Evolutionary conservation across 163 green algal genomes (phyloP).

Genomic region (Chlorella variabilis): DNA sequence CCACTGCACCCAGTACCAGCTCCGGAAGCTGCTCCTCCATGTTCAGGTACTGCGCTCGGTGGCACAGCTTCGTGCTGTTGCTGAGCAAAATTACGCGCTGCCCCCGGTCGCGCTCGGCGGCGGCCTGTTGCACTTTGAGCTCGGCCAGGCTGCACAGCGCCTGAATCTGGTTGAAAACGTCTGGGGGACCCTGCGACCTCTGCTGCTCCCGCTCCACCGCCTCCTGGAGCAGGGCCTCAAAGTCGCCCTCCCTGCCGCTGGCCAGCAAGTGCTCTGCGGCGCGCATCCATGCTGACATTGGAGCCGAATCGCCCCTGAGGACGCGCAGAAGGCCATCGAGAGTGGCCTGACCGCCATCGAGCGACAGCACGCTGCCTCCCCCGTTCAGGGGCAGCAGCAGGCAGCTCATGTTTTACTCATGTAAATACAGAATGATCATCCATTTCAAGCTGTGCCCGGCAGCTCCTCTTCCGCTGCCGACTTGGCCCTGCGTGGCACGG

Average conservation of each 20-base stretch:
- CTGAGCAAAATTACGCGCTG: neutral
- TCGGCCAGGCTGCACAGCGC: slow-evolving; percentile 44
- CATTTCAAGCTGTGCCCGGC: too few species aligned
- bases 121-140: slow-evolving; percentile 35
- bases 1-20: slow-evolving; percentile 70
- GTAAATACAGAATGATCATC: neutral
- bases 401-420: neutral
- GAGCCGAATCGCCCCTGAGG: neutral
- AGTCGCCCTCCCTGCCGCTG: neutral
- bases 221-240: slow-evolving; percentile 14
- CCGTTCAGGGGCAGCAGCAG: slow-evolving; percentile 16
- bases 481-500: too few species aligned
- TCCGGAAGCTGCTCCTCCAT: slow-evolving; percentile 78
- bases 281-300: neutral
- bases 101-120: slow-evolving; percentile 19
- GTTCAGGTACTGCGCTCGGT: slow-evolving; percentile 54
- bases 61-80: slow-evolving; percentile 36
- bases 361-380: neutral
- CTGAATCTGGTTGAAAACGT: slow-evolving; percentile 29
- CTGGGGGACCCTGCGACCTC: neutral
- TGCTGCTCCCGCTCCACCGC: neutral
- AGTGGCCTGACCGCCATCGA: neutral
- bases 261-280: slow-evolving; percentile 10
- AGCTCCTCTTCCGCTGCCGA: too few species aligned
- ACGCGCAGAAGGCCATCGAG: slow-evolving; percentile 13